Base-by-base conservation (phyloP, 257 asterid genomes). In the Echium plantagineum region DNA sequence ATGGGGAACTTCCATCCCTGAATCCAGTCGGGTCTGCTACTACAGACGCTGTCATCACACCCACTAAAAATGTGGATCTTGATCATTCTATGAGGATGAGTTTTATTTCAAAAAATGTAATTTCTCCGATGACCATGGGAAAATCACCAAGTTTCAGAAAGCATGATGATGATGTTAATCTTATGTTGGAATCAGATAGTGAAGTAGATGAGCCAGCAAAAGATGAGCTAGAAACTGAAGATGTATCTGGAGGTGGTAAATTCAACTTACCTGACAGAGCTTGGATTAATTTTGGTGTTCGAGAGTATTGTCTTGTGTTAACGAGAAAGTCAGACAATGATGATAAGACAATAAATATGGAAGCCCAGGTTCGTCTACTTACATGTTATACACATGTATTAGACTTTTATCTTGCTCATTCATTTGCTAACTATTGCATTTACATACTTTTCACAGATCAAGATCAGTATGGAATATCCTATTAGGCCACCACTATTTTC, bases 1-100 rank as follows among this genome's bases (percentile, higher is more conserved):
- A 93, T 66, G 99, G 97, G 55, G 99, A 93, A 71, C 97, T 93
- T 61, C 97, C 94, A 18, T 78, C 90, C 61, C 63, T 81, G 67
- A 63, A 70, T 71, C 70, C 85, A 28, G 63, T 31, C 48, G 74
- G 89, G 62, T 58, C 68, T 57, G 78, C 72, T 47, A 74, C 68
- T 16, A 65, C 63, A 67, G 85, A 74, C 71, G 71, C 66, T 62
- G 70, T 64, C 19, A 66, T 53, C 38, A 59, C 84, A 30, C 83
- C 87, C 35, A 32, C 74, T 15, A 77, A 73, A 79, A 80, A 67
- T 61, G 63, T 79, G 63, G 85, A 72, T 61, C 63, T 69, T 54
- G 86, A 80, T 63, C 75, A 73, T 72, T 76, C 90, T 19, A 68
- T 81, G 74, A 78, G 78, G 75, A 61, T 80, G 65, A 78, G 78